Conservation (phyloP, 192 early-diverging fungal species). For the Pecoramyces ruminantium region DNA sequence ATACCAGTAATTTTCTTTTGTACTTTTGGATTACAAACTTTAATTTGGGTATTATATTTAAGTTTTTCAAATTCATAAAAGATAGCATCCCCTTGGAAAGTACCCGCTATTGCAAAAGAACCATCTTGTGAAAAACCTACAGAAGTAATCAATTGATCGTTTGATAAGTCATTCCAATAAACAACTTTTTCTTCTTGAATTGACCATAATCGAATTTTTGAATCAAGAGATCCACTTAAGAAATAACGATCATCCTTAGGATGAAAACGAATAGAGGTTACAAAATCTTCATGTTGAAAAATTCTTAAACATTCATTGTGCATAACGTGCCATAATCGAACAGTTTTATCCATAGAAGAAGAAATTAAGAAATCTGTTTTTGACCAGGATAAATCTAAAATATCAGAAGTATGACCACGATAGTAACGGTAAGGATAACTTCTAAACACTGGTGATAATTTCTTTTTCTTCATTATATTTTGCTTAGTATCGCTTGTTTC, state of each 20-base stretch:
- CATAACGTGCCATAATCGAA: conserved; percentile 69
- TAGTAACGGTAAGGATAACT: conserved; percentile 48
- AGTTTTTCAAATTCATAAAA: conserved; percentile 71
- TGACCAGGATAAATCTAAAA: conserved; percentile 35
- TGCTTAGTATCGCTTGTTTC: background rate
- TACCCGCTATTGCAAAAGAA: conserved; percentile 53
- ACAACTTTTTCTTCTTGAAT: conserved; percentile 57
- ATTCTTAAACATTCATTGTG: conserved; percentile 55
- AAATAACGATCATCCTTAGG: conserved; percentile 70
- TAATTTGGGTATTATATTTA: conserved; percentile 67
- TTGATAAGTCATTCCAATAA: conserved; percentile 55
- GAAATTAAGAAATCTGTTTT: conserved; percentile 60
- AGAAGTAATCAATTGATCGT: conserved; percentile 57
- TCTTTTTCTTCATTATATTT: background rate
- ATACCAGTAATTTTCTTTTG: conserved; percentile 73
- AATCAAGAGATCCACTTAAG: conserved; percentile 61
- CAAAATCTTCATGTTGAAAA: conserved; percentile 61
- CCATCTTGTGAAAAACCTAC: conserved; percentile 61
- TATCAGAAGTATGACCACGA: conserved; percentile 50
- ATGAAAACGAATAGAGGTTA: conserved; percentile 64
- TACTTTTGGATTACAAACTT: conserved; percentile 36
- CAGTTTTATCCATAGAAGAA: conserved; percentile 65
- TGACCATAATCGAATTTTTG: conserved; percentile 66
- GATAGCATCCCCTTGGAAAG: conserved; percentile 53
- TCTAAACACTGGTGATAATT: background rate